Base-by-base conservation (phyloP, 2,329 filamentous ascomycete genomes). In the Botryosphaeria agaves region DNA sequence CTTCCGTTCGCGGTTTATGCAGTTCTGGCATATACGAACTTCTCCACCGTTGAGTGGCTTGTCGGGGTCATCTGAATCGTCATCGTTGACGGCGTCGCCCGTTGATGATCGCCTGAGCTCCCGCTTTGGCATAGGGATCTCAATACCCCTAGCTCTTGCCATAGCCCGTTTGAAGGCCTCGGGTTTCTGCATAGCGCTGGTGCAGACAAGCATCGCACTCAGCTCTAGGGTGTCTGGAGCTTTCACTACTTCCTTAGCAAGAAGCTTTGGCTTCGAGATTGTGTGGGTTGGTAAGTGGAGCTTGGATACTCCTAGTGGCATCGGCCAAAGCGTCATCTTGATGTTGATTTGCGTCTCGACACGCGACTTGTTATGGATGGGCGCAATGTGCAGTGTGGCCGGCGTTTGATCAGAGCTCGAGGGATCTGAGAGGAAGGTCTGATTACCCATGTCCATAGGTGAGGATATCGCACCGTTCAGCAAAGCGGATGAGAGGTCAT, bases 271-370 rank as follows among this genome's bases (percentile, higher is more conserved):
- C 51, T 95, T 95, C 14, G 85, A 89, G 32, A 98, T 89, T 1
- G 83, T 91, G 48, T 94, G 76, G 3, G 77, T 73, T 4, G 87
- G 89, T 11, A 98, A 67, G 45, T 91, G 84, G 30, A 95, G 59
- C 48, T 77, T 82, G 38, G 76, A 80, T 34, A 85, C 71, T 7
- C 78, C 77, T 1, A 65, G 58, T 2, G 85, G 84, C 28, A 92
- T 60, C 14, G 79, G 73, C 34, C 73, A 76, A 23, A 95, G 55
- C 0, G 75, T 78, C 53, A 95, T 66, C 44, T 76, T 76, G 41
- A 94, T 82, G 6, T 80, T 81, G 41, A 95, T 94, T 49, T 95
- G 89, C 0, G 89, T 95, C 58, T 98, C 89, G 12, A 95, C 89
- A 14, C 89, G 75, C 11, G 85, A 93, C 54, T 94, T 95, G 33